phyloP scores from a whole-genome alignment of 805 yeast species.

The Lachancea cidri region DNA sequence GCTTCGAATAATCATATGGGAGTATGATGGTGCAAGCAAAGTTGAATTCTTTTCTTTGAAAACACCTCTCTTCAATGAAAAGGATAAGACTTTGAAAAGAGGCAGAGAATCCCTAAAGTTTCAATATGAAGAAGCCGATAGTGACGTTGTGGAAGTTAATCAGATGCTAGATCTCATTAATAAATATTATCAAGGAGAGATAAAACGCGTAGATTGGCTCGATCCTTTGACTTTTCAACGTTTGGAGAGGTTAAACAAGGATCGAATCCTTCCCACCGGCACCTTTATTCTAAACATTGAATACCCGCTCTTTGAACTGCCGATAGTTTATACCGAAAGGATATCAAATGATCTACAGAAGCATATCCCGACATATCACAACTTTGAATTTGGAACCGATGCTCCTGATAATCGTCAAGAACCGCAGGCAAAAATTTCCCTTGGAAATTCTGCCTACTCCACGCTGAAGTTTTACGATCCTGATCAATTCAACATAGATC shows the following conservation, averaged over 20 bases:
- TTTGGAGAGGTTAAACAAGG: slow-evolving; percentile 31
- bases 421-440: slow-evolving; percentile 27
- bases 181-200: slow-evolving; percentile 63
- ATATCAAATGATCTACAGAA: slow-evolving; percentile 34
- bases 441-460: slow-evolving; percentile 28
- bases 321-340: slow-evolving; percentile 63
- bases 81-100: slow-evolving; percentile 54
- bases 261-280: slow-evolving; percentile 20
- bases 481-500: slow-evolving; percentile 64
- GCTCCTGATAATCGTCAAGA: slow-evolving; percentile 24
- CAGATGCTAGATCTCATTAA: slow-evolving; percentile 49
- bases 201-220: slow-evolving; percentile 62
- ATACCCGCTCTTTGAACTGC: slow-evolving; percentile 62
- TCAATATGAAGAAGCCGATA: slow-evolving; percentile 30
- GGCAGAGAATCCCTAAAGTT: slow-evolving; percentile 63
- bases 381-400: slow-evolving; percentile 41
- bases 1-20: slow-evolving; percentile 61
- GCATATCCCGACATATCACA: slow-evolving; percentile 36
- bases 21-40: slow-evolving; percentile 50
- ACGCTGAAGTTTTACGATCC: slow-evolving; percentile 56
- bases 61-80: slow-evolving; percentile 51
- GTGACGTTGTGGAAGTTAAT: slow-evolving; percentile 24
- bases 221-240: slow-evolving; percentile 59
- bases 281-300: slow-evolving; percentile 45
- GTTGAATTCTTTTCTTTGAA: slow-evolving; percentile 57